These are phyloP conservation scores for Spencermartinsiella europaea DNA, from an alignment of 805 yeast species.

Conservation along the genomic window DNA sequence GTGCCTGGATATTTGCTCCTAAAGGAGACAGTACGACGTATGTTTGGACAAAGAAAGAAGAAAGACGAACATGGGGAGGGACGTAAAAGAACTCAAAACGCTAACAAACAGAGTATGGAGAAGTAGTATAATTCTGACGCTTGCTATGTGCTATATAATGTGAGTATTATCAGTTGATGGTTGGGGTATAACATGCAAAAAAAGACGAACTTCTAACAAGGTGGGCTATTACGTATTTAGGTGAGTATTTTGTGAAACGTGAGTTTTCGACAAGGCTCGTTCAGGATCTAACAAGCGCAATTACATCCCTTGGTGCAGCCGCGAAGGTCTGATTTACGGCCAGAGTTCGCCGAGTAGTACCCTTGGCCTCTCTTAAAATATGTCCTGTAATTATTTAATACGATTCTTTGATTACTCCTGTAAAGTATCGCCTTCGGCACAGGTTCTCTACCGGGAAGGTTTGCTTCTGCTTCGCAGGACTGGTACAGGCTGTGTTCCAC, in stretches of 20 bases:
- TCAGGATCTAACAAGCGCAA: conserved; percentile 43
- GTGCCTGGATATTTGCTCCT: conserved; percentile 83
- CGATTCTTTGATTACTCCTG: too few relatives aligned
- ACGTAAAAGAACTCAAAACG: background rate
- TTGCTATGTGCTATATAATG: conserved; percentile 78
- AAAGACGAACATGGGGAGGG: background rate
- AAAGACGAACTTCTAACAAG: conserved; percentile 6
- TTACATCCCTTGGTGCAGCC: conserved; percentile 90
- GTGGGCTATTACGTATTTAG: conserved; percentile 86
- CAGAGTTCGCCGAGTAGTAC: conserved; percentile 52
- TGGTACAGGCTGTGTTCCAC: too few relatives aligned
- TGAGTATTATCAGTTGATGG: conserved; percentile 9
- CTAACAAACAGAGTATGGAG: conserved; percentile 45
- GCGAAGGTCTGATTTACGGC: conserved; percentile 83
- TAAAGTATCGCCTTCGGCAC: too few relatives aligned
- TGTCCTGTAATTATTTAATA: too few relatives aligned
- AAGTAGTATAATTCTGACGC: conserved; percentile 59
- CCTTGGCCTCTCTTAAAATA: too few relatives aligned
- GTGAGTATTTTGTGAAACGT: conserved; percentile 23
- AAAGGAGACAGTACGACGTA: conserved; percentile 63
- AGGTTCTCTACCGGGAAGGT: too few relatives aligned
- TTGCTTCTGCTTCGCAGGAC: too few relatives aligned
- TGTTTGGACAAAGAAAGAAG: conserved; percentile 27
- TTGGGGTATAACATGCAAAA: background rate
- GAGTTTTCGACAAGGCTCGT: background rate